phyloP scores from a whole-genome alignment of 805 yeast species.

The Metschnikowia cubensis region DNA sequence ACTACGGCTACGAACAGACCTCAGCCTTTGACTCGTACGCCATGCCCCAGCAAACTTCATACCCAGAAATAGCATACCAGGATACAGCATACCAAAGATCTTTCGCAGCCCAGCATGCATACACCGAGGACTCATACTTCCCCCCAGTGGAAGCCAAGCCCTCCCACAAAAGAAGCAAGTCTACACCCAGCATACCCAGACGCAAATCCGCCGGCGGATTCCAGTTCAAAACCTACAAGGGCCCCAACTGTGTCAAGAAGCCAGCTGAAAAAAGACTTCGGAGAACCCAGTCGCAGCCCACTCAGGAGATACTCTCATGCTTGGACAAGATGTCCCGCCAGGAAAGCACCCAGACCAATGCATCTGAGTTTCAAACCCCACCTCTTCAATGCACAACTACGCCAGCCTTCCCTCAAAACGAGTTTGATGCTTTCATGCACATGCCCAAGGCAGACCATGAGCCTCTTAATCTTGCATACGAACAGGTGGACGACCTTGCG shows the following conservation, averaged over 20 bases:
- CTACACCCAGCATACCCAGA: constrained; percentile 19
- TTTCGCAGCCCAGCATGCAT: neutral
- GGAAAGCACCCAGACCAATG: neutral
- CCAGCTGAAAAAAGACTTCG: constrained; percentile 10
- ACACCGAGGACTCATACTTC: neutral
- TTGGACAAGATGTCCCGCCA: neutral
- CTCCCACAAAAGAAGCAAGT: constrained; percentile 26
- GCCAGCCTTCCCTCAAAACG: neutral
- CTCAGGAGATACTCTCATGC: neutral
- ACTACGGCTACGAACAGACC: constrained; percentile 10
- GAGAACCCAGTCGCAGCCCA: constrained; percentile 9
- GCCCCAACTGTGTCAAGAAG: constrained; percentile 22
- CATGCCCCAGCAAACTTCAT: constrained; percentile 2
- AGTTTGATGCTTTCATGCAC: constrained; percentile 15
- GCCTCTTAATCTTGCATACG: constrained; percentile 2
- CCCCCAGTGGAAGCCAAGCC: neutral
- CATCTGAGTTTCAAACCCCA: neutral
- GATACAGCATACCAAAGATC: constrained; percentile 4
- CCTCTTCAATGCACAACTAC: constrained; percentile 5
- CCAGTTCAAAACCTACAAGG: constrained; percentile 30
- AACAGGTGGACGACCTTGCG: neutral
- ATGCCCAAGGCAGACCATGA: constrained; percentile 6
- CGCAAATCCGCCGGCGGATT: constrained; percentile 21
- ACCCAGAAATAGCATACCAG: constrained; percentile 2
- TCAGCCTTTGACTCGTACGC: constrained; percentile 1